Evolutionary conservation across 306 rosid genomes (phyloP).

Genomic region (Adenanthera pavonina): DNA sequence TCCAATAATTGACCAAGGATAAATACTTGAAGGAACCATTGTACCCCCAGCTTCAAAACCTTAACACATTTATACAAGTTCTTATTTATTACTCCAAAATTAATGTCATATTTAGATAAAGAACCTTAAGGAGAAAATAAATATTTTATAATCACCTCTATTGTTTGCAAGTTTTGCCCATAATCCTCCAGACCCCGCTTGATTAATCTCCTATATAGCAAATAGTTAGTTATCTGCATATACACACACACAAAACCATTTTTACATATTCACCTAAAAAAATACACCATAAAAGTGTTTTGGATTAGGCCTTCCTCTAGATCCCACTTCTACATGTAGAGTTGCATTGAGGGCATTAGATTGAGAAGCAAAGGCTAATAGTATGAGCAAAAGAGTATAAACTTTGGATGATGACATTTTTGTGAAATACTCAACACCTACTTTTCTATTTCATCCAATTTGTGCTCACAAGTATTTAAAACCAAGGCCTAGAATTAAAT

Average conservation of each 20-base stretch:
- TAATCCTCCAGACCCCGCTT: slow-evolving; percentile 41
- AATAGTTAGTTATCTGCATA: background rate
- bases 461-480: too few relatives aligned
- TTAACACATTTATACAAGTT: too few relatives aligned
- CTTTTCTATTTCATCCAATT: too few relatives aligned
- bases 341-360: slow-evolving; percentile 36
- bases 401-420: background rate
- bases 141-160: slow-evolving; percentile 34
- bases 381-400: background rate
- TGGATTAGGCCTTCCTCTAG: too few relatives aligned
- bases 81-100: too few relatives aligned
- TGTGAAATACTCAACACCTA: background rate
- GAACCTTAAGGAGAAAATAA: background rate
- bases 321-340: too few relatives aligned
- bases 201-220: background rate
- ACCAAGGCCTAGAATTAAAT: background rate
- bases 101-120: too few relatives aligned
- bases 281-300: too few relatives aligned
- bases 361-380: slow-evolving; percentile 24
- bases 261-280: slow-evolving; percentile 51
- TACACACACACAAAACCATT: background rate
- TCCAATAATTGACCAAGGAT: too few relatives aligned
- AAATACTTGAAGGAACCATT: too few relatives aligned
- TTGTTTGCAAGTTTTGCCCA: slow-evolving; percentile 59
- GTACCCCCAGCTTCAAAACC: too few relatives aligned